Evolutionary conservation across 257 asterid species (phyloP).

Genomic region (Scutellaria minor): DNA sequence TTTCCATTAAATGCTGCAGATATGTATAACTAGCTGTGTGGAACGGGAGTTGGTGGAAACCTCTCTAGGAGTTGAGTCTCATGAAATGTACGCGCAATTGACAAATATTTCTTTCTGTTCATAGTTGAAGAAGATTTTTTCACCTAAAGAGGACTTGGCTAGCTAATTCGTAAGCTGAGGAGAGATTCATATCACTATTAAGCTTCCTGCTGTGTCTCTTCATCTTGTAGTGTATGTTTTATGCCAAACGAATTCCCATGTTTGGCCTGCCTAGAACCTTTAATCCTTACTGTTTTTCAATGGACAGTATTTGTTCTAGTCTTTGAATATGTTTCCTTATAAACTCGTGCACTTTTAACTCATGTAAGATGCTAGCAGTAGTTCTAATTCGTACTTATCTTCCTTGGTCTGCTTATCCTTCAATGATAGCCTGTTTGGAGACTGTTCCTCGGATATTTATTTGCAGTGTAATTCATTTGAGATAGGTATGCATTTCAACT

Average conservation of each 20-base stretch:
- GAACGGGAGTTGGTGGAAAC: constrained; percentile 10
- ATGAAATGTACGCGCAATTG: constrained; percentile 21
- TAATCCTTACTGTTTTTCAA: background rate
- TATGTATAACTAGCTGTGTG: constrained; percentile 44
- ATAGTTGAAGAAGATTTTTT: constrained; percentile 38
- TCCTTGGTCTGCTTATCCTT: background rate
- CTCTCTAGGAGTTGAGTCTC: constrained; percentile 33
- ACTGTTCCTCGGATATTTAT: background rate
- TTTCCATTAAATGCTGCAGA: constrained; percentile 44
- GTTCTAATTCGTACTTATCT: background rate
- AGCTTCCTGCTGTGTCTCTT: constrained; percentile 20
- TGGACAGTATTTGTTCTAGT: background rate
- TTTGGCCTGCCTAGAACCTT: constrained; percentile 30
- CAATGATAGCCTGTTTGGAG: background rate
- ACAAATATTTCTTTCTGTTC: constrained; percentile 34
- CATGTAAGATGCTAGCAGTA: constrained; percentile 1
- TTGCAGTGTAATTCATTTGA: background rate
- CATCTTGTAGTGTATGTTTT: constrained; percentile 16
- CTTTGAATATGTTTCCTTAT: constrained; percentile 25
- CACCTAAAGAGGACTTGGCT: constrained; percentile 27
- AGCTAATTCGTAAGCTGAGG: constrained; percentile 32
- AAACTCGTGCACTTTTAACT: constrained; percentile 25
- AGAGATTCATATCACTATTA: constrained; percentile 23
- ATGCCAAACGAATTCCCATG: constrained; percentile 11
- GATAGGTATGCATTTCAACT: background rate